Conservation (phyloP, 805 yeast genomes). For the Blastobotrys robertii region DNA sequence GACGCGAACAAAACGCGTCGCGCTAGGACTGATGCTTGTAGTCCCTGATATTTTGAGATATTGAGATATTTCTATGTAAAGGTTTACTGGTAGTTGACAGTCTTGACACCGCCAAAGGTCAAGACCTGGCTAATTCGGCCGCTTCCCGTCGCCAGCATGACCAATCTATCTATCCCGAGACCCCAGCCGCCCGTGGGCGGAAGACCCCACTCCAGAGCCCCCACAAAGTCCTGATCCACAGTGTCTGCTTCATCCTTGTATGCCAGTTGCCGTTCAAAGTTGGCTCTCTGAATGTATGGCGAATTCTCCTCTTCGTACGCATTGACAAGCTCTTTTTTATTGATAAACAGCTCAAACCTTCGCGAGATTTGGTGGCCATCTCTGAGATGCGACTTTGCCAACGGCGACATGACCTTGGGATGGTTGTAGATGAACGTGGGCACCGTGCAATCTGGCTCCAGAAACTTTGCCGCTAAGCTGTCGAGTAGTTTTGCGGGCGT, state of each 20-base stretch:
- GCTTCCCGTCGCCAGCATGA: slow-evolving; percentile 62
- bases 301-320: slow-evolving; percentile 96
- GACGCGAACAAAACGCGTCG: no score
- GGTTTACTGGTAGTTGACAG: slow-evolving; percentile 16
- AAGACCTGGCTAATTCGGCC: slow-evolving; percentile 41
- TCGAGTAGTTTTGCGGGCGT: slow-evolving; percentile 41
- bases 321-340: slow-evolving; percentile 74
- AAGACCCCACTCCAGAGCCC: slow-evolving; percentile 81
- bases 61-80: background rate
- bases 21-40: no score
- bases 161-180: slow-evolving; percentile 80
- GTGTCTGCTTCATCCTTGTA: slow-evolving; percentile 54
- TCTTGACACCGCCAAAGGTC: slow-evolving; percentile 18
- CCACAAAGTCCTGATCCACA: slow-evolving; percentile 64
- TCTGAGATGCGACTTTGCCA: slow-evolving; percentile 56
- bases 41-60: background rate
- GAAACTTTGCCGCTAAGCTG: slow-evolving; percentile 44
- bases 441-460: slow-evolving; percentile 53
- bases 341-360: slow-evolving; percentile 77
- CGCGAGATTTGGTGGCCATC: slow-evolving; percentile 33
- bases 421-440: slow-evolving; percentile 78
- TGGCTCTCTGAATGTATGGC: slow-evolving; percentile 58
- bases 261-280: slow-evolving; percentile 48
- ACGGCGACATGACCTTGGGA: slow-evolving; percentile 78
- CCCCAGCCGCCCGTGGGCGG: slow-evolving; percentile 99